Evolutionary conservation across 805 yeast species (phyloP).

Genomic region (Schwanniomyces polymorphus): DNA sequence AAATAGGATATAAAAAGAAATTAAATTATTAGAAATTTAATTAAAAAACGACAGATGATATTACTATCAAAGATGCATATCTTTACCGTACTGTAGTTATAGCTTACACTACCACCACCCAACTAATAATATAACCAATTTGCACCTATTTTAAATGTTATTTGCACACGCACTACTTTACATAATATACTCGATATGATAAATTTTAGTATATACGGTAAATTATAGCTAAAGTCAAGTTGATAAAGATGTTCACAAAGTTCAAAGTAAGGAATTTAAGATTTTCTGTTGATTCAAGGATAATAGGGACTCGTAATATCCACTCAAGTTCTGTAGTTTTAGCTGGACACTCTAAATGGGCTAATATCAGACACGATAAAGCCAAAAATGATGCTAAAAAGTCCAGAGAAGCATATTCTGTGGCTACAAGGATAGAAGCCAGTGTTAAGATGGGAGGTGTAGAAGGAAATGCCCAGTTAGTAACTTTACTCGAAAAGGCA

Average conservation of each 20-base stretch:
- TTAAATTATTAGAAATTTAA: too few species aligned
- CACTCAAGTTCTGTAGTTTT: slow-evolving; percentile 12
- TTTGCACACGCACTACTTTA: neutral
- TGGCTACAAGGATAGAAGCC: slow-evolving; percentile 71
- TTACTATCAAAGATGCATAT: too few species aligned
- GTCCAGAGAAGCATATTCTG: slow-evolving; percentile 65
- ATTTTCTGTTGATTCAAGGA: neutral
- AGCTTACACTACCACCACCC: too few species aligned
- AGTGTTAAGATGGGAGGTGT: slow-evolving; percentile 73
- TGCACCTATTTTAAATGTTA: neutral
- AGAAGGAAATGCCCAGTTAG: slow-evolving; percentile 65
- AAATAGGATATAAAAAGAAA: too few species aligned
- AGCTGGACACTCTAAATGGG: slow-evolving; percentile 97
- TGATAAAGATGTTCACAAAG: neutral
- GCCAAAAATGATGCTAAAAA: slow-evolving; percentile 86
- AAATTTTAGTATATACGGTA: neutral
- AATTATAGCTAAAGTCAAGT: neutral
- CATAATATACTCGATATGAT: neutral
- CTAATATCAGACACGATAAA: slow-evolving; percentile 89
- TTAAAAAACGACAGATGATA: too few species aligned
- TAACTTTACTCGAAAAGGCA: slow-evolving; percentile 77
- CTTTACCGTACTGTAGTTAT: too few species aligned
- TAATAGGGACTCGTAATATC: slow-evolving; percentile 4
- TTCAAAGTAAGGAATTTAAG: neutral
- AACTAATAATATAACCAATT: neutral